phyloP scores from a whole-genome alignment of 768 basidiomycete genomes.

The Serendipita sp. region DNA sequence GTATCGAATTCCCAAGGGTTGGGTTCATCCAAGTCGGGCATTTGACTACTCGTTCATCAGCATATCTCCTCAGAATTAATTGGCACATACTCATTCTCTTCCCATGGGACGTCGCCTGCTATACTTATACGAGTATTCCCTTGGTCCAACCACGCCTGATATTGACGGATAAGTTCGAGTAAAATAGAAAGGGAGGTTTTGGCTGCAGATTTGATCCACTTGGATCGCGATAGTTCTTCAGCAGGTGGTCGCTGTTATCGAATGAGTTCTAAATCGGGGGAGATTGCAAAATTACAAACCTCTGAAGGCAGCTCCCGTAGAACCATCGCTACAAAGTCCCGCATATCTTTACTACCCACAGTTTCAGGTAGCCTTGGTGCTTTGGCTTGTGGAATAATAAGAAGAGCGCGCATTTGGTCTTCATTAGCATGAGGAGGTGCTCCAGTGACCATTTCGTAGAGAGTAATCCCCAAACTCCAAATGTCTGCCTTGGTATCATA shows the following conservation, averaged over 20 bases:
- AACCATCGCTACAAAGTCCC: slow-evolving; percentile 73
- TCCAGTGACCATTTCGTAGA: slow-evolving; percentile 95
- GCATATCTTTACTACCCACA: slow-evolving; percentile 70
- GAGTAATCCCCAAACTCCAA: slow-evolving; percentile 92
- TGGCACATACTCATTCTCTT: slow-evolving; percentile 41
- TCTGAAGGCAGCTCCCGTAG: slow-evolving; percentile 67
- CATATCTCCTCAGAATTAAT: slow-evolving; percentile 22
- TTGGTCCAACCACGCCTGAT: slow-evolving; percentile 50
- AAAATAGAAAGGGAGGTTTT: slow-evolving; percentile 53
- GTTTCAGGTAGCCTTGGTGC: slow-evolving; percentile 66
- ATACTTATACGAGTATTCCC: slow-evolving; percentile 67
- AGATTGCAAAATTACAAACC: slow-evolving; percentile 26
- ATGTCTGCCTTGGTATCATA: slow-evolving; percentile 98
- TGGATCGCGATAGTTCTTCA: slow-evolving; percentile 66
- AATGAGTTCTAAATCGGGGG: background rate
- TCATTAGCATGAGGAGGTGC: slow-evolving; percentile 83
- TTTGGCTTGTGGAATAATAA: slow-evolving; percentile 70
- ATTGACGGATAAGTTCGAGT: slow-evolving; percentile 64
- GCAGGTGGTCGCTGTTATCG: slow-evolving; percentile 57
- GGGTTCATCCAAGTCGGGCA: slow-evolving; percentile 10
- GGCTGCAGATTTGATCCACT: slow-evolving; percentile 70
- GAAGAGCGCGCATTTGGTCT: slow-evolving; percentile 73
- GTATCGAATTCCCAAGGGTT: slow-evolving; percentile 67
- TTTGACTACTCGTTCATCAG: background rate
- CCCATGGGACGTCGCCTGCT: slow-evolving; percentile 32